Evolutionary conservation across 352 stramenopile genomes (phyloP), one percentile per base, ranked within the genome.

Genomic region (Globisporangium middletonii): DNA sequence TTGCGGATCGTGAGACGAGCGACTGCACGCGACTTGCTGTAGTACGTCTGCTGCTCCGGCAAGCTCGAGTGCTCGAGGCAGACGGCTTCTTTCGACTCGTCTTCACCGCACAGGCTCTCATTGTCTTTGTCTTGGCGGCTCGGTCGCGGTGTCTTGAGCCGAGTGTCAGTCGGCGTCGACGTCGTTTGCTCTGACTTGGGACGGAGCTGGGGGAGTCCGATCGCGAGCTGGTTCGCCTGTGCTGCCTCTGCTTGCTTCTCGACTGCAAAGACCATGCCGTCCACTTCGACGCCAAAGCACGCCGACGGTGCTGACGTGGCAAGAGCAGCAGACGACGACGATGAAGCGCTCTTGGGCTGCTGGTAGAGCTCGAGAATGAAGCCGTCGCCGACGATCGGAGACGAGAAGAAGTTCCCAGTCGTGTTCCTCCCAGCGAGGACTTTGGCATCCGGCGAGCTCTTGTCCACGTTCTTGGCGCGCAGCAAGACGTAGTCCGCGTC

Each of bases 41-140:
- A 72, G 74, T 87, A 88, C 13, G 65, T 47, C 11, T 56, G 50
- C 23, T 65, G 56, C 9, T 49, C 59, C 0, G 60, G 38, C 46
- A 71, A 71, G 0, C 55, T 72, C 9, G 59, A 54, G 19, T 51
- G 75, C 3, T 69, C 67, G n/a, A 74, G 69, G 54, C 82, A 92
- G 43, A 68, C 66, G n/a, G 82, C 79, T 61, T 85, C 79, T 19
- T 85, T 59, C 1, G 81, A 89, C 51, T 92, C 81, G 58, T 92
- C 79, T 1, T 55, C 46, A 1, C 81, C 81, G 50, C 81, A 92
- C 35, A 92, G 7, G 62, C 79, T 89, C 64, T 92, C 81, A 4
- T 80, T 60, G 33, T 70, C 52, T 7, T 61, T 35, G 19, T 71
- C 33, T 38, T 38, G 33, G 33, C 12, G 30, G 30, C 30, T 38